phyloP scores from a whole-genome alignment of 371 early-diverging fungal genomes.

The Blastocladiella emersonii region DNA sequence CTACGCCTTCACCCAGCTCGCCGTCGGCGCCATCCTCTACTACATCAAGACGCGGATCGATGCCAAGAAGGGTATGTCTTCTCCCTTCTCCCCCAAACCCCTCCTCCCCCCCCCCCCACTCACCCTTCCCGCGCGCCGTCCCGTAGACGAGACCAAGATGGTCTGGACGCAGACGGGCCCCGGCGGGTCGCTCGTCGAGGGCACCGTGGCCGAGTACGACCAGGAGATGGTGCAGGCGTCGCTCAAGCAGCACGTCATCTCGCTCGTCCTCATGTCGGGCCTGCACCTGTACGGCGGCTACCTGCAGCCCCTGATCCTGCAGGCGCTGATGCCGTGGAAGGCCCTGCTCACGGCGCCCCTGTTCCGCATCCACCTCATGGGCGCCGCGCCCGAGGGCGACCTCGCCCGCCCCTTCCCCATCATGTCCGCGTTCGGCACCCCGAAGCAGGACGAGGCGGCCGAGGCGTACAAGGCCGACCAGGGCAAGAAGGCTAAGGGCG shows the following conservation, averaged over 20 bases:
- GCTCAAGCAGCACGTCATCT: background rate
- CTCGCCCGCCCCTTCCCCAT: background rate
- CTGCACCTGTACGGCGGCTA: background rate
- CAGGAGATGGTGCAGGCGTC: background rate
- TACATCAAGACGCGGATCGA: background rate
- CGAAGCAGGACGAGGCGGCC: background rate
- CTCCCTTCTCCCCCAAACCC: background rate
- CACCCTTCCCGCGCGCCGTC: no score
- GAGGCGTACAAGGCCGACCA: background rate
- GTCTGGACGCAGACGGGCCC: background rate
- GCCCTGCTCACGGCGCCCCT: background rate
- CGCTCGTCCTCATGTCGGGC: background rate
- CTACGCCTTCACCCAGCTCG: background rate
- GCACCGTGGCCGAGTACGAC: background rate
- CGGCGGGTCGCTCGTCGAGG: background rate
- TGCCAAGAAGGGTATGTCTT: slow-evolving; percentile 1
- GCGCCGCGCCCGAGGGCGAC: background rate
- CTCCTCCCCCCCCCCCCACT: background rate
- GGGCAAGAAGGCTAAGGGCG: background rate
- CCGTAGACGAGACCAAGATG: background rate
- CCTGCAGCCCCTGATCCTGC: slow-evolving; percentile 2
- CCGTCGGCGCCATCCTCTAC: background rate
- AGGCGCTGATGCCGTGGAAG: slow-evolving; percentile 1
- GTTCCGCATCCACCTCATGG: background rate
- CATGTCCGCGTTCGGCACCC: background rate